Evolutionary conservation across 1,284 basidiomycete genomes (phyloP).

Genomic region (Cystobasidium pallidum): DNA sequence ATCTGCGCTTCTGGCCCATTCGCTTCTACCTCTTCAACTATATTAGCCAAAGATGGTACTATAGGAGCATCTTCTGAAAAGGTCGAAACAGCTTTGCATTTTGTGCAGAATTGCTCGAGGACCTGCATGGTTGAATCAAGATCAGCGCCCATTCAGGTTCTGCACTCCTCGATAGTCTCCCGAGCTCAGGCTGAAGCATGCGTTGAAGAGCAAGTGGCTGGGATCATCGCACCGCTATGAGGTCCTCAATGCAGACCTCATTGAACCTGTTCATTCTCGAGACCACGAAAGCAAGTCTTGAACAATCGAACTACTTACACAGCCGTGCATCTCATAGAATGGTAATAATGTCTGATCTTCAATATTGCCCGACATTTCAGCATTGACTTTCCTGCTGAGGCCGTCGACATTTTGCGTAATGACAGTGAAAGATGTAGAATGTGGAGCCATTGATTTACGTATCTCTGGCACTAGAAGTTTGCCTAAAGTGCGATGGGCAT

Average conservation of each 20-base stretch:
- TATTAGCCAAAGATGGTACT: slow-evolving; percentile 61
- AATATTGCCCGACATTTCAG: background rate
- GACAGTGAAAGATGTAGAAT: background rate
- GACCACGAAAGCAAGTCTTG: too few species aligned
- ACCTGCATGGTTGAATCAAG: slow-evolving; percentile 61
- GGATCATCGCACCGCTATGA: too few species aligned
- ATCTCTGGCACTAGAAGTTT: background rate
- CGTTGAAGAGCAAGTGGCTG: too few species aligned
- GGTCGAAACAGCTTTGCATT: slow-evolving; percentile 1
- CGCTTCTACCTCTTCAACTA: slow-evolving; percentile 60
- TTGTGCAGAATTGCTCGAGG: slow-evolving; percentile 49
- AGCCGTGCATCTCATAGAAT: slow-evolving; percentile 70
- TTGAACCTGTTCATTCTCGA: too few species aligned
- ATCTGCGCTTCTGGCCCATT: slow-evolving; percentile 57
- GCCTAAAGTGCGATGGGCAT: slow-evolving; percentile 46
- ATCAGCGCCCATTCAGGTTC: slow-evolving; percentile 62
- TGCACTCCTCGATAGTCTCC: too few species aligned
- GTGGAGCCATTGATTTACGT: slow-evolving; percentile 6
- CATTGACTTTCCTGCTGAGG: slow-evolving; percentile 60
- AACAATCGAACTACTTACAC: slow-evolving; percentile 64
- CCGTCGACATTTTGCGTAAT: slow-evolving; percentile 65
- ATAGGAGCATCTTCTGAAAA: slow-evolving; percentile 20
- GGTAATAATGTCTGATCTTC: slow-evolving; percentile 46
- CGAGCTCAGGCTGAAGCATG: too few species aligned
- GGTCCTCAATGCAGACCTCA: too few species aligned